Conservation (phyloP, 2,329 filamentous ascomycete genomes). For the Colletotrichum costaricense region DNA sequence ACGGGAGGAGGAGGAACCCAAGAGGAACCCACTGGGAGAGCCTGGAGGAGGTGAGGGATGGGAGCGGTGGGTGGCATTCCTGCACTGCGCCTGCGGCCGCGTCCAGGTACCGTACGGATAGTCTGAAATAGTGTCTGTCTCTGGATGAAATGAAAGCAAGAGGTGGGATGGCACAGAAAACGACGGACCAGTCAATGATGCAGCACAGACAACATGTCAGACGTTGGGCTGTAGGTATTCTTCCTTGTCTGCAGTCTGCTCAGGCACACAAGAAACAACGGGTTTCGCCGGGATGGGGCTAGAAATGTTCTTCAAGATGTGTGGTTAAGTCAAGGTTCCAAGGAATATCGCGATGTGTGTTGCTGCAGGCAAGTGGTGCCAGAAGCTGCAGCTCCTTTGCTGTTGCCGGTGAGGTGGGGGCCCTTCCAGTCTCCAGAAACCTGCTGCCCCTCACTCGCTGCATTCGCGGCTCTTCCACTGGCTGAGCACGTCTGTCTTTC, state of each 20-base stretch:
- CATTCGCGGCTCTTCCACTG: constrained; percentile 27
- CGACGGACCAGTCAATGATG: neutral
- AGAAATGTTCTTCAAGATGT: neutral
- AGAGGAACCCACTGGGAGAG: neutral
- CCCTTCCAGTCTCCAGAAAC: neutral
- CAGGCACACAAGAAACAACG: neutral
- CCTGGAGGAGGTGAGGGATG: neutral
- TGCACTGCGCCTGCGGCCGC: neutral
- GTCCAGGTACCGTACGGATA: neutral
- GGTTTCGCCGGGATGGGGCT: neutral
- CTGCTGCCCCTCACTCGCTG: constrained; percentile 29
- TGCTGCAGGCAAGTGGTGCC: constrained; percentile 2
- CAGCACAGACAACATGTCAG: constrained; percentile 1
- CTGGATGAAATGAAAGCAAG: no score
- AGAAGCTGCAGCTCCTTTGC: constrained; percentile 10
- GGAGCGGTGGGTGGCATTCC: neutral
- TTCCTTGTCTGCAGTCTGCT: neutral
- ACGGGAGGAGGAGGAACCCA: neutral
- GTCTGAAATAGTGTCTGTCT: neutral
- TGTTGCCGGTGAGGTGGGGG: constrained; percentile 32
- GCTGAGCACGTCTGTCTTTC: constrained; percentile 14
- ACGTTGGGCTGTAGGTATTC: neutral
- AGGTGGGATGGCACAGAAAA: neutral
- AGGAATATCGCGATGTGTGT: neutral
- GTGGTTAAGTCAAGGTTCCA: constrained; percentile 14